A percentile compares a stretch with the other conserved stretches of the same genome.
These are phyloP conservation scores for Suhomyces sp. DNA, from an alignment of 805 yeast genomes.

Conservation along the genomic window DNA sequence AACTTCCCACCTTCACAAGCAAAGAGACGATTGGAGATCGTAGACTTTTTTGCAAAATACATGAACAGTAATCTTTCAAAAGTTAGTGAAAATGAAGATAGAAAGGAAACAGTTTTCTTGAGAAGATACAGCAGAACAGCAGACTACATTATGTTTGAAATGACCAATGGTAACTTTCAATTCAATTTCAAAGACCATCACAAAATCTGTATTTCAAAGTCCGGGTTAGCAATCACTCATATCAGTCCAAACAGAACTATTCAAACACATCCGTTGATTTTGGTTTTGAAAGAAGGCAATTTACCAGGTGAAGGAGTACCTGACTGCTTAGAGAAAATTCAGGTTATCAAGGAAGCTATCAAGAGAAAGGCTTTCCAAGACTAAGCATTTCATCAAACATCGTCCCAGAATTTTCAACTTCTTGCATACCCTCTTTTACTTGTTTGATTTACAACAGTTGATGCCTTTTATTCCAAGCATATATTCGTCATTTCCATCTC, in stretches of 20 bases:
- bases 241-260: constrained; percentile 75
- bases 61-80: constrained; percentile 89
- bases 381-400: neutral
- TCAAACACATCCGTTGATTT: constrained; percentile 58
- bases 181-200: constrained; percentile 95
- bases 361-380: constrained; percentile 34
- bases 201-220: constrained; percentile 74
- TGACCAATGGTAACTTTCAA: constrained; percentile 90
- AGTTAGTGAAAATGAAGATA: constrained; percentile 63
- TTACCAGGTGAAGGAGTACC: constrained; percentile 41
- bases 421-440: neutral
- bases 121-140: constrained; percentile 79
- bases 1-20: constrained; percentile 46
- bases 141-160: constrained; percentile 84
- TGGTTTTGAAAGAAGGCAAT: constrained; percentile 41
- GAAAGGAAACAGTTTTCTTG: constrained; percentile 68
- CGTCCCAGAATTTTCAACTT: neutral
- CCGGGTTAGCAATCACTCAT: constrained; percentile 75
- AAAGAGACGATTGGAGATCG: constrained; percentile 74
- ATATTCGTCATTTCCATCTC: neutral
- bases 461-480: neutral
- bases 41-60: constrained; percentile 84
- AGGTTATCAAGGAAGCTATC: constrained; percentile 63
- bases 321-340: constrained; percentile 39
- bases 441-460: neutral